Conservation (phyloP, 352 stramenopile genomes). For the Plasmopara viticola region DNA sequence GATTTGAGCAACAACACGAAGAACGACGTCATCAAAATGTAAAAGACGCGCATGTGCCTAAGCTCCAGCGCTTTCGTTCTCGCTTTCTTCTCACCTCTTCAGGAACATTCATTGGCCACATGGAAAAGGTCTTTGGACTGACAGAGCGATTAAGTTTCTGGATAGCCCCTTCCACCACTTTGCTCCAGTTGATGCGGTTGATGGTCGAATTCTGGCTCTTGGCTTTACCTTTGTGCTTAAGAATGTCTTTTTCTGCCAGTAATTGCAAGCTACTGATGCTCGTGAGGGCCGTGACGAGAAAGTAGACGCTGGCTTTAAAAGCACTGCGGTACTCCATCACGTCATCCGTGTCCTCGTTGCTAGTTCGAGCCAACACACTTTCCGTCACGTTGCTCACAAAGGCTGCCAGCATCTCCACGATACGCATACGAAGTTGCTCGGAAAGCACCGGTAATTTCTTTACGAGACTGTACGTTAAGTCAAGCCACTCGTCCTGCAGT, state of each 20-base stretch:
- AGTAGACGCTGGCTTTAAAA: slow-evolving; percentile 69
- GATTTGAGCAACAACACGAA: not conserved
- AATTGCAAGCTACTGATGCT: slow-evolving; percentile 43
- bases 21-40: not conserved
- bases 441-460: slow-evolving; percentile 49
- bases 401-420: slow-evolving; percentile 53
- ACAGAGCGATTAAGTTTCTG: slow-evolving; percentile 57
- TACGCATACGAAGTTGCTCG: slow-evolving; percentile 51
- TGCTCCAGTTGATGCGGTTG: slow-evolving; percentile 55
- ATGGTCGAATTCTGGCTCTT: slow-evolving; percentile 30
- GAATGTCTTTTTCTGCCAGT: slow-evolving; percentile 53
- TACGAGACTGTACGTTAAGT: slow-evolving; percentile 69
- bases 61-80: no score
- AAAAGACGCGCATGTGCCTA: not conserved
- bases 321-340: slow-evolving; percentile 36
- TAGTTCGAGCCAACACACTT: slow-evolving; percentile 29
- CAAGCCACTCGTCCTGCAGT: slow-evolving; percentile 53
- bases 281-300: slow-evolving; percentile 55
- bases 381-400: slow-evolving; percentile 61
- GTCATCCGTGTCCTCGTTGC: slow-evolving; percentile 40
- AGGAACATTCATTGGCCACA: slow-evolving; percentile 77
- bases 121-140: slow-evolving; percentile 48
- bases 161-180: slow-evolving; percentile 55
- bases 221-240: slow-evolving; percentile 45
- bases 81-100: slow-evolving; percentile 41